Percentiles rank a stretch among this genome's conserved stretches.
Evolutionary conservation across 768 basidiomycete species (phyloP).

Genomic region (Lepiota venenata): DNA sequence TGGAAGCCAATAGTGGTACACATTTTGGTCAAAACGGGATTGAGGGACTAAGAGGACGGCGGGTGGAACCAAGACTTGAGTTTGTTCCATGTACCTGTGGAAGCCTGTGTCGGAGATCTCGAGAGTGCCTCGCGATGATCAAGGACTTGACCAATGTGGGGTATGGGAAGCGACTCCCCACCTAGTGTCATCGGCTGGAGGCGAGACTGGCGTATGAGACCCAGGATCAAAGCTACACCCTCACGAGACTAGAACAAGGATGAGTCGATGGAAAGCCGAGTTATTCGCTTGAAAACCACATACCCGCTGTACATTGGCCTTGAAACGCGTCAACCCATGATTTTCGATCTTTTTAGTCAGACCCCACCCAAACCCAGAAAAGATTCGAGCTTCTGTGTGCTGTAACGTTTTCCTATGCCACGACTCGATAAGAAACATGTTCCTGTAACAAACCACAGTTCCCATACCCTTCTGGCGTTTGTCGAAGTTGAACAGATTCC

Average conservation of each 20-base stretch:
- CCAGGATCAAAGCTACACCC: conserved; percentile 81
- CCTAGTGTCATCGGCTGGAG: conserved; percentile 54
- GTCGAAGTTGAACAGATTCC: conserved; percentile 73
- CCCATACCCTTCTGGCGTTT: conserved; percentile 66
- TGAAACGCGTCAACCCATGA: conserved; percentile 81
- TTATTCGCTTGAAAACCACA: conserved; percentile 21
- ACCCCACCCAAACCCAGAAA: conserved; percentile 91
- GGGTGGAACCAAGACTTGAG: conserved; percentile 14
- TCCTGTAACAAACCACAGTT: background rate
- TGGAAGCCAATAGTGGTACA: background rate
- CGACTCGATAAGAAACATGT: conserved; percentile 3
- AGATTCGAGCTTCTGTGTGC: conserved; percentile 80
- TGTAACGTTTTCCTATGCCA: conserved; percentile 70
- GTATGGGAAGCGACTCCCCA: conserved; percentile 20
- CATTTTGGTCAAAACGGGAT: background rate
- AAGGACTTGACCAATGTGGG: conserved; percentile 7
- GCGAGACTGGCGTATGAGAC: conserved; percentile 76
- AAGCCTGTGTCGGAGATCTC: background rate
- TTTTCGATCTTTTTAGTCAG: conserved; percentile 84
- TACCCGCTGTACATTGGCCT: conserved; percentile 83
- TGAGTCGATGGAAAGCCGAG: background rate
- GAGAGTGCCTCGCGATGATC: background rate
- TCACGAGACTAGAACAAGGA: conserved; percentile 64
- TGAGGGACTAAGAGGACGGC: background rate
- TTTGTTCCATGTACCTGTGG: conserved; percentile 13